A percentile compares a stretch with the other conserved stretches of the same genome.
phyloP scores from a whole-genome alignment of 306 rosid genomes.

The Vicia villosa region DNA sequence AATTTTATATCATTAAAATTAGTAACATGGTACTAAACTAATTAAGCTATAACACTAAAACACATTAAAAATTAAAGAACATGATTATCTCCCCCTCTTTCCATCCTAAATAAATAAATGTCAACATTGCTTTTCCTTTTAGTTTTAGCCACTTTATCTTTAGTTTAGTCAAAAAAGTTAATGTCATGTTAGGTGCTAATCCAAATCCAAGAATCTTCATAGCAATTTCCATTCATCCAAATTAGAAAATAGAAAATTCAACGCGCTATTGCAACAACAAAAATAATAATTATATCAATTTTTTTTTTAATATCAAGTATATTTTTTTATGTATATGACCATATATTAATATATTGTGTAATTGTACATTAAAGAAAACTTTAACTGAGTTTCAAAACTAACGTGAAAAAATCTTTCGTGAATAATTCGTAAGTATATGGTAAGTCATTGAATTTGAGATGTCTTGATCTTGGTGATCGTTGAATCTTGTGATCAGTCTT shows the following conservation, averaged over 20 bases:
- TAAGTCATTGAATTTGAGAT: too few relatives aligned
- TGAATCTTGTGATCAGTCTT: too few relatives aligned
- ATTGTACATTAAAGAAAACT: too few relatives aligned
- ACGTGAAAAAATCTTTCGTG: too few relatives aligned
- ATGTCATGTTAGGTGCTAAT: conserved; percentile 44
- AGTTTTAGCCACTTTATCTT: conserved; percentile 37
- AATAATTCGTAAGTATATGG: too few relatives aligned
- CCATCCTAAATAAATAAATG: conserved; percentile 20
- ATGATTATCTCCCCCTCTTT: conserved; percentile 29
- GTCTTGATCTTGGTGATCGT: too few relatives aligned
- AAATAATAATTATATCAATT: conserved; percentile 20
- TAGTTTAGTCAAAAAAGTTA: conserved; percentile 44
- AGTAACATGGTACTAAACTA: conserved; percentile 14
- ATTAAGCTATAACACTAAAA: conserved; percentile 1
- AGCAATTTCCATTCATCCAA: conserved; percentile 20
- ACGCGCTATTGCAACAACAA: conserved; percentile 20
- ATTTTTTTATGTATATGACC: background rate
- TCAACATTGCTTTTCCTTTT: conserved; percentile 46
- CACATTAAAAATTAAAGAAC: conserved; percentile 19
- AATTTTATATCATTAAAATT: conserved; percentile 15
- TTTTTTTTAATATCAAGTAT: too few relatives aligned
- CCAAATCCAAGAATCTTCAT: conserved; percentile 34
- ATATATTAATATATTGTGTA: background rate
- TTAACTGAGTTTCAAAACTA: too few relatives aligned
- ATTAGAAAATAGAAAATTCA: conserved; percentile 20